A percentile compares a stretch with the other conserved stretches of the same genome.
These are phyloP conservation scores for Obelidium mucronatum DNA, from an alignment of 192 early-diverging fungal species.

Conservation along the genomic window DNA sequence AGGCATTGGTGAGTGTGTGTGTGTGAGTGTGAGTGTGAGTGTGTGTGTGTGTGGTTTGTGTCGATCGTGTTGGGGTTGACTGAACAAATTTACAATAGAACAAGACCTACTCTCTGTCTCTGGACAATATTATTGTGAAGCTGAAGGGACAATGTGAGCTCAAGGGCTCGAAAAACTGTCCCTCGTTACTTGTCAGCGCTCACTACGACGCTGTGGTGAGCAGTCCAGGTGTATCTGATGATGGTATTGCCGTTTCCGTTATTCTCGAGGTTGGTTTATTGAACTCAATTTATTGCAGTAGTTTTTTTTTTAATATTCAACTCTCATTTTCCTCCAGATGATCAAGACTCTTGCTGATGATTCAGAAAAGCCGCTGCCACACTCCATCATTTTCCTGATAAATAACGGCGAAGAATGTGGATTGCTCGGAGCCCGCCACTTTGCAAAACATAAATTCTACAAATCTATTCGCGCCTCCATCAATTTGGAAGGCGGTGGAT, in stretches of 20 bases:
- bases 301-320: neutral
- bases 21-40: neutral
- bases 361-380: neutral
- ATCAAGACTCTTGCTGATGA: neutral
- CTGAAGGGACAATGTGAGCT: neutral
- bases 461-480: slow-evolving; percentile 38
- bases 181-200: slow-evolving; percentile 44
- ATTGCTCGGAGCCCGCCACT: slow-evolving; percentile 16
- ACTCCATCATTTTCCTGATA: slow-evolving; percentile 49
- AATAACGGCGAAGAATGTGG: slow-evolving; percentile 55
- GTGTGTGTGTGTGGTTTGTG: no score
- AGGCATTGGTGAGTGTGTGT: neutral
- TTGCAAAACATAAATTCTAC: neutral
- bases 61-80: no score
- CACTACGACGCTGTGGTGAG: slow-evolving; percentile 52
- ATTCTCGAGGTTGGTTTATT: slow-evolving; percentile 38
- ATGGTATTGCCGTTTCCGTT: slow-evolving; percentile 48
- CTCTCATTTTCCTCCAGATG: neutral
- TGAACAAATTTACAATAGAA: no score
- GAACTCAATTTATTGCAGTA: neutral
- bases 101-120: slow-evolving; percentile 6
- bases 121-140: slow-evolving; percentile 13
- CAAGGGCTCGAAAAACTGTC: neutral
- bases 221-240: slow-evolving; percentile 52
- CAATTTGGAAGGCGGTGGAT: slow-evolving; percentile 42